Evolutionary conservation across 768 basidiomycete genomes (phyloP), one percentile per base, ranked within the genome.

Genomic region (Auricularia sp.): DNA sequence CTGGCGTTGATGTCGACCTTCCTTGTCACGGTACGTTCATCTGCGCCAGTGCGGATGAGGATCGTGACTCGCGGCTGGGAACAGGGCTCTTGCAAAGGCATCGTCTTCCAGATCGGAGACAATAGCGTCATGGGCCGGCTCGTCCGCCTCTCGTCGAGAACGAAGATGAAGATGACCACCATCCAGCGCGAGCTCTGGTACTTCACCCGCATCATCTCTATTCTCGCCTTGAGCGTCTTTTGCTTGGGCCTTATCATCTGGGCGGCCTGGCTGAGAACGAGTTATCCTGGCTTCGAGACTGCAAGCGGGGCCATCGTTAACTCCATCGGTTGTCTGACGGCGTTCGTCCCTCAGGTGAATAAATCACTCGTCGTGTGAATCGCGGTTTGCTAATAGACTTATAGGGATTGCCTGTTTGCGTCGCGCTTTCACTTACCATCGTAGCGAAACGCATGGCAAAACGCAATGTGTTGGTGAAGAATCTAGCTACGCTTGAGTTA

Each of bases 131-230:
- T 61, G 62, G 85, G 83, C 10, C 80, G 82, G 29, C 80, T 85
- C 66, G 83, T 84, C 33, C 78, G 81, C 67, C 78, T 85, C 69
- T 82, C 83, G 0, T 79, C 77, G 18, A 75, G 78, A 62, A 76
- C 76, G 13, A 80, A 79, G 66, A 74, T 77, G 70, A 81, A 78
- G 65, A 69, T 80, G 42, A 81, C 82, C 0, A 77, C 80, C 29
- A 77, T 82, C 35, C 81, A 82, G 68, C 65, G 69, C 67, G 81
- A 82, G 65, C 76, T 81, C 2, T 79, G 78, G 73, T 81, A 79
- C 68, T 84, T 84, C 69, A 79, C 81, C 58, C 83, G 83, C 67
- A 75, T 80, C 69, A 80, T 85, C 66, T 83, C 75, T 65, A 73
- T 66, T 47, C 69, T 75, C 65, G 82, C 75, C 61, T 71, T 74